Evolutionary conservation across 805 yeast genomes (phyloP), one percentile per base, ranked within the genome.

Genomic region (Teunomyces kruisii): DNA sequence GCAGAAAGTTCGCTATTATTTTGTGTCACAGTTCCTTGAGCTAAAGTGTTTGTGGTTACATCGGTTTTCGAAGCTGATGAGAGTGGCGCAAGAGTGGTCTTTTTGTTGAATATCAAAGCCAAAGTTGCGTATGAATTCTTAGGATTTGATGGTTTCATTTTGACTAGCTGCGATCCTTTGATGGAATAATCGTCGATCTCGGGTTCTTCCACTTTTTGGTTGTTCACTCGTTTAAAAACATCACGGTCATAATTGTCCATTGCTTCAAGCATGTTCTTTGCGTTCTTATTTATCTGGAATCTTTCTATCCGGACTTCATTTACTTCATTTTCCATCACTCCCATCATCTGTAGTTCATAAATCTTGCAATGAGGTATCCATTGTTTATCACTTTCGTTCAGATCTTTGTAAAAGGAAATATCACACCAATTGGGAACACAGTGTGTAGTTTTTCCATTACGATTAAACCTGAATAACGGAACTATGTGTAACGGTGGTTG

Each of bases 291-390:
- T 49, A 55, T 55, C 9, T 70, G 74, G 41, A 90, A 65, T 41
- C 84, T 76, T 13, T 82, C 83, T 9, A 91, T 78, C 7, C 82
- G 79, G 6, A 86, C 79, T 9, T 85, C 80, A 51, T 83, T 81
- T 46, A 83, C 71, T 57, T 94, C 97, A 55, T 88, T 88, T 56
- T 92, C 98, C 84, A 92, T 89, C 6, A 94, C 79, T 0, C 98
- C 98, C 95, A 92, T 92, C 97, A 94, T 94, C 62, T 94, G 98
- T 14, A 94, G 67, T 57, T 92, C 98, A 62, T 94, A 92, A 41
- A 94, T 91, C 56, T 88, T 89, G 64, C 97, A 90, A 29, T 94
- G 73, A 0, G 99, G 97, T n/a, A 85, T 78, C 97, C 98, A 92
- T 53, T 80, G 86, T 27, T 72, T 71, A 5, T 57, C 47, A 6